Base-by-base conservation (phyloP, 2,329 filamentous ascomycete species). In the Colletotrichum sidae region DNA sequence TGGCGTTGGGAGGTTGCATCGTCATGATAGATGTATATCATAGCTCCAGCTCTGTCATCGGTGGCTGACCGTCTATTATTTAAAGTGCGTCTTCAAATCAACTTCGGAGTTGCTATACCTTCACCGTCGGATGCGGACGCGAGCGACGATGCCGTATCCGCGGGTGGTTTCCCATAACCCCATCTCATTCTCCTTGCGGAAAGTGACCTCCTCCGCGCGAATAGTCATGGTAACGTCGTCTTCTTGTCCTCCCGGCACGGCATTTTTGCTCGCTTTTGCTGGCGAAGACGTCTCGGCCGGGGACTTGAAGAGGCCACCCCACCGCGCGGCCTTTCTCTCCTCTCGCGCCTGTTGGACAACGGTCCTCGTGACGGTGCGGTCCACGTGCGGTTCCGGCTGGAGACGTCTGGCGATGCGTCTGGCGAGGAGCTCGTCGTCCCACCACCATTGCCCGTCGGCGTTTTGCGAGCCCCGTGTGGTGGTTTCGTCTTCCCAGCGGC, bases 111-210 rank as follows among this genome's bases (percentile, higher is more conserved):
- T 4, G 6, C 44, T 17, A 10, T 17, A 38, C 8, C 7, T 44
- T 55, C 44, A 52, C 6, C 33, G 41, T 12, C 64, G 60, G 15
- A 76, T 61, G n/a, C 69, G 60, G 3, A 86, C 74, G 1, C 72
- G 75, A 1, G 85, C 76, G 12, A 85, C 80, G 37, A 87, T 74
- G 0, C 79, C 84, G 77, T 80, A 86, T 2, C 84, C 85, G 2
- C 77, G 79, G 66, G 75, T 74, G 38, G 81, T 83, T 70, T 87
- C 84, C 78, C 80, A 83, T 1, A 87, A 72, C 0, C 84, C 84
- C 70, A 87, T 76, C 12, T 80, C 81, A 25, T 84, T 87, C 72
- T 85, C 79, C 50, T 71, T 72, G n/a, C 84, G 72, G 61, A 87
- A 86, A 0, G 82, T 81, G 2, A 85, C 78, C 68, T 85, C 80